Evolutionary conservation across 2,329 filamentous ascomycete genomes (phyloP), one percentile per base, ranked within the genome.

Genomic region (Shiraia bambusicola): DNA sequence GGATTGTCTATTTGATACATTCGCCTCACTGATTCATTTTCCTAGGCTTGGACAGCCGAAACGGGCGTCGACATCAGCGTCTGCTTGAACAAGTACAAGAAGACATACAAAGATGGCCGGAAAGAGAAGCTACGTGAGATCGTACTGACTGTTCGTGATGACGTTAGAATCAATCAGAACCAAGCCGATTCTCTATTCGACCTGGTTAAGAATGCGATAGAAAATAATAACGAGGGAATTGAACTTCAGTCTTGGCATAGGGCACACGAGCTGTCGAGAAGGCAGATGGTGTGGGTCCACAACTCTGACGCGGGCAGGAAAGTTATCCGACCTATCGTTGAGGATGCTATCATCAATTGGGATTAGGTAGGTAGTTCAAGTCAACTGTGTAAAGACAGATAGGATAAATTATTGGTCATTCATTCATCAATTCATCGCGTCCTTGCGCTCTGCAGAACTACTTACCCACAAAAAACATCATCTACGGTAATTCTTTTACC

Each of bases 211-310:
- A 46, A 67, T 16, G 72, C 72, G n/a, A 58, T 75, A 29, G 72
- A 74, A 58, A 61, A 61, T 1, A 65, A 62, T 1, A 57, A 69
- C 5, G 43, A 66, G 19, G 61, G 58, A 0, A 56, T 75, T 26
- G 60, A 69, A 4, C 58, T 72, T 31, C 67, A 70, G 59, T 68
- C 66, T 4, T 76, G 73, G 73, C 66, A 75, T 52, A 54, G 69
- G 4, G 70, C 55, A 4, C 40, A 61, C 36, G 70, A 75, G 63
- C 55, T 76, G 31, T 65, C 67, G 0, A 58, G 52, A 6, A 63
- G 72, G 34, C 71, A 74, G 59, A 75, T 76, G 71, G 71, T 74
- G 3, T 76, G 72, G 72, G 69, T 64, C 14, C 71, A 75, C 37
- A 56, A 55, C 44, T 57, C 50, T 27, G 60, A 63, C 32, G 70